Base-by-base conservation (phyloP, 2,329 filamentous ascomycete species). In the Neonectria sp. region DNA sequence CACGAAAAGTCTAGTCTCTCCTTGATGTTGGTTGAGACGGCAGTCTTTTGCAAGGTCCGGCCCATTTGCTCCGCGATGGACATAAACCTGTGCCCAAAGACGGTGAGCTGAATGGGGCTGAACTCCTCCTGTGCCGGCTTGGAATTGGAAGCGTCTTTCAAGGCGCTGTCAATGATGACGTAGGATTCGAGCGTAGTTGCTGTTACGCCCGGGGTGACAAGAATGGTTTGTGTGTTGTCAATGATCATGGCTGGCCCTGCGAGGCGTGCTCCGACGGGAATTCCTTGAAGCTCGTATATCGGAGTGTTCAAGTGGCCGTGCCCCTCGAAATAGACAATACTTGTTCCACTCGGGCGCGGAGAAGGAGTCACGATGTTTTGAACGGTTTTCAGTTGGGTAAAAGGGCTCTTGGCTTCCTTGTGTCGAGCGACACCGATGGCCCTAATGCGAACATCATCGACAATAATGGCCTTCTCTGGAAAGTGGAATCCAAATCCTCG, bases 11-110 rank as follows among this genome's bases (percentile, higher is more conserved):
- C 93, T 0, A 95, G 84, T 17, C 92, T 86, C 75, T 95, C 93
- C 73, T 95, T 92, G 78, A 95, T 92, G 72, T 94, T 95, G 0
- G 90, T 92, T 46, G 89, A 92, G 25, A 95, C 90, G 71, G 90
- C 91, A 0, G 92, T 94, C 82, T 94, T 94, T 73, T 95, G 91
- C 58, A 95, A 79, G 3, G 91, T 91, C 51, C 91, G 86, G 0
- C 92, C 92, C 92, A 95, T 95, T 75, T 95, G 92, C 76, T 95
- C 92, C 0, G 92, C 92, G 63, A 95, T 93, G 1, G 91, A 90
- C 92, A 95, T 95, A 80, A 95, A 95, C 2, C 92, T 87, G 77
- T 95, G 92, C 0, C 90, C 91, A 73, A 95, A 95, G 56, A 95
- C 91, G 69, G 88, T 91, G 0, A 95, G 84, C 75, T 93, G 87